Conservation (phyloP, 2,329 filamentous ascomycete species). For the Ascochyta clinopodiicola region DNA sequence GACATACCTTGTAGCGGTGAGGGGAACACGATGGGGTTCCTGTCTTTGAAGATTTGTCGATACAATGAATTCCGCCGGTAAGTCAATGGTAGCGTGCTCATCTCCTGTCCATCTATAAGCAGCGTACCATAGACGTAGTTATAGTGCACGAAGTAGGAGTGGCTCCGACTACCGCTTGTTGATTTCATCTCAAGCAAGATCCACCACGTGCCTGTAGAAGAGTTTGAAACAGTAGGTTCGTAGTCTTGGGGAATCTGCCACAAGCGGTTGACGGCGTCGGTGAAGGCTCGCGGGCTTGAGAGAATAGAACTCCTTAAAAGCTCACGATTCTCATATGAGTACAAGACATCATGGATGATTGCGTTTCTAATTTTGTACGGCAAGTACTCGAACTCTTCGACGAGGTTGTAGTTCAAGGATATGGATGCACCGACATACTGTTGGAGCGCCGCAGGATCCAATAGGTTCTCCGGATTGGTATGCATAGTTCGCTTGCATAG, state of each 20-base stretch:
- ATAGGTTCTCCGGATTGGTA: constrained; percentile 1
- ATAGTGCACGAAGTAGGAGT: constrained; percentile 49
- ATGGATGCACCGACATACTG: constrained; percentile 52
- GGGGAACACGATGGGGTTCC: constrained; percentile 59
- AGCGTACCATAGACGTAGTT: constrained; percentile 58
- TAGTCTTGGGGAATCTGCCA: constrained; percentile 51
- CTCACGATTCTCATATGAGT: constrained; percentile 47
- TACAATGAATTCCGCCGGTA: constrained; percentile 56
- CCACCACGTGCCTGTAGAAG: constrained; percentile 38
- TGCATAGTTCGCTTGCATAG: constrained; percentile 61
- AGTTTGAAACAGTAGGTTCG: constrained; percentile 12
- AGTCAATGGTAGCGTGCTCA: constrained; percentile 61
- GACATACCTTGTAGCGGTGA: constrained; percentile 62
- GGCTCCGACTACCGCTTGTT: constrained; percentile 16
- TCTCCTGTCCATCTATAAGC: constrained; percentile 56
- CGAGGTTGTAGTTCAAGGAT: constrained; percentile 57
- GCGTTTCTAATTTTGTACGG: constrained; percentile 45
- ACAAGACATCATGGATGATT: constrained; percentile 58
- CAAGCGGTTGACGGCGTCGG: constrained; percentile 46
- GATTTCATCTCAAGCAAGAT: constrained; percentile 35
- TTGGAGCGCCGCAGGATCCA: constrained; percentile 16
- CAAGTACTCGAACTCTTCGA: constrained; percentile 47
- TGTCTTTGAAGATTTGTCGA: constrained; percentile 61
- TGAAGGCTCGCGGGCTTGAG: constrained; percentile 35
- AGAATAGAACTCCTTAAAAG: constrained; percentile 48